Evolutionary conservation across 2,329 filamentous ascomycete species (phyloP).

Genomic region (Didymella segeticola): DNA sequence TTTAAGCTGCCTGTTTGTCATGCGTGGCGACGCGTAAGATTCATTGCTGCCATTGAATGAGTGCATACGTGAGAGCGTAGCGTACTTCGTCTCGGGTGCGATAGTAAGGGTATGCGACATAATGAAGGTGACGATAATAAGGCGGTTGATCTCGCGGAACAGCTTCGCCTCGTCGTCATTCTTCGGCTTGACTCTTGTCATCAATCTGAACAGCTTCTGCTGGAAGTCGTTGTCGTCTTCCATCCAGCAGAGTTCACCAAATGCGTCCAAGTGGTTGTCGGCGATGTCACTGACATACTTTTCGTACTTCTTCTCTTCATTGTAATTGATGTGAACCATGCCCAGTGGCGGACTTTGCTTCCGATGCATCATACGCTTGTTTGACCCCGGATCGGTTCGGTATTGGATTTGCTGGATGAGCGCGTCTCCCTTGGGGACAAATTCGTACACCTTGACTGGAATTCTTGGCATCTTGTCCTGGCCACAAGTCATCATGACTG

Average conservation of each 20-base stretch:
- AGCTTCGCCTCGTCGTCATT: constrained; percentile 51
- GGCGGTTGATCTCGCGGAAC: constrained; percentile 53
- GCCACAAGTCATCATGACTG: constrained; percentile 53
- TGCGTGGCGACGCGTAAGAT: constrained; percentile 51
- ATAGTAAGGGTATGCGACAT: constrained; percentile 58
- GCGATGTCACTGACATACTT: constrained; percentile 54
- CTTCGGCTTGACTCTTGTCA: constrained; percentile 49
- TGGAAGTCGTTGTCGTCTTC: constrained; percentile 56
- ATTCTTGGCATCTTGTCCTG: constrained; percentile 52
- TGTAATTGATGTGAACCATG: constrained; percentile 53
- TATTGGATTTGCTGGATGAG: constrained; percentile 53
- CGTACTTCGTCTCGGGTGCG: constrained; percentile 46
- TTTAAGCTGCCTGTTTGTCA: constrained; percentile 59
- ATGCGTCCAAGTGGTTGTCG: constrained; percentile 49
- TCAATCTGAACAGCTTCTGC: constrained; percentile 50
- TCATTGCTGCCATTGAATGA: constrained; percentile 41
- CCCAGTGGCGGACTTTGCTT: constrained; percentile 56
- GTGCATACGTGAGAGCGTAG: constrained; percentile 49
- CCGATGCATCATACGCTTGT: constrained; percentile 34
- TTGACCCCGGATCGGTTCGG: constrained; percentile 46
- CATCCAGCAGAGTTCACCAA: constrained; percentile 53
- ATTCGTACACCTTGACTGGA: constrained; percentile 56
- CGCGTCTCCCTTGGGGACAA: constrained; percentile 50
- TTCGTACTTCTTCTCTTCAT: constrained; percentile 54
- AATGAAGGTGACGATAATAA: constrained; percentile 57